Evolutionary conservation across 169 alveolate species (phyloP).

Genomic region (Cystoisospora suis): DNA sequence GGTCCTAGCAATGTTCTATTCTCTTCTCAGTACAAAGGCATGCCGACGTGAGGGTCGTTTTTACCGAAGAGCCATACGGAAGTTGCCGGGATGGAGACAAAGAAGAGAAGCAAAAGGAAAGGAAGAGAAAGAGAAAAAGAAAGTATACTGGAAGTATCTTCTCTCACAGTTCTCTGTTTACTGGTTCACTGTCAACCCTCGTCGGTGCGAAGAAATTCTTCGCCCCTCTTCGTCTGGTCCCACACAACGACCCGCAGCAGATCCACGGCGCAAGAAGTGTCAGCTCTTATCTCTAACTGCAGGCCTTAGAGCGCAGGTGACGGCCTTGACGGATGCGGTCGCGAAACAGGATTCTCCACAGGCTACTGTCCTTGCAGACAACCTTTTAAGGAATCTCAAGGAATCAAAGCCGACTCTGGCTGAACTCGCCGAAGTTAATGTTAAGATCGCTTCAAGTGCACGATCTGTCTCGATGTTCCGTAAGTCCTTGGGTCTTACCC

Average conservation of each 20-base stretch:
- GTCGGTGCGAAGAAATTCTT: neutral
- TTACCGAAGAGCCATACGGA: neutral
- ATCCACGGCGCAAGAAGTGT: neutral
- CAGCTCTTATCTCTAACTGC: neutral
- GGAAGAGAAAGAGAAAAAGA: neutral
- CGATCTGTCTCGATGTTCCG: neutral
- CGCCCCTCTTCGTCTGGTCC: too few relatives aligned
- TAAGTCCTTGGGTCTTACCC: too few relatives aligned
- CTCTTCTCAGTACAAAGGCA: neutral
- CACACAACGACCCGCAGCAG: neutral
- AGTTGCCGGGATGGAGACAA: too few relatives aligned
- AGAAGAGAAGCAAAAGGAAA: too few relatives aligned
- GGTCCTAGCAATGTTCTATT: neutral
- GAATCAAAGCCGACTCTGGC: neutral
- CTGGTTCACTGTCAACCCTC: constrained; percentile 15
- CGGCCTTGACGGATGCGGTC: neutral
- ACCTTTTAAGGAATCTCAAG: neutral
- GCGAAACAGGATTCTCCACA: neutral
- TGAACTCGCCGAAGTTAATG: neutral
- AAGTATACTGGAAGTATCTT: neutral
- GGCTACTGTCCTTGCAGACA: neutral
- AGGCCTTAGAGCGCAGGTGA: neutral
- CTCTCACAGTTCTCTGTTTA: neutral
- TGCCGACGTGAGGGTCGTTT: neutral
- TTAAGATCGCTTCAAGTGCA: neutral